Evolutionary conservation across 2,329 filamentous ascomycete species (phyloP), one percentile per base, ranked within the genome.

Genomic region (Thermomyces lanuginosus): DNA sequence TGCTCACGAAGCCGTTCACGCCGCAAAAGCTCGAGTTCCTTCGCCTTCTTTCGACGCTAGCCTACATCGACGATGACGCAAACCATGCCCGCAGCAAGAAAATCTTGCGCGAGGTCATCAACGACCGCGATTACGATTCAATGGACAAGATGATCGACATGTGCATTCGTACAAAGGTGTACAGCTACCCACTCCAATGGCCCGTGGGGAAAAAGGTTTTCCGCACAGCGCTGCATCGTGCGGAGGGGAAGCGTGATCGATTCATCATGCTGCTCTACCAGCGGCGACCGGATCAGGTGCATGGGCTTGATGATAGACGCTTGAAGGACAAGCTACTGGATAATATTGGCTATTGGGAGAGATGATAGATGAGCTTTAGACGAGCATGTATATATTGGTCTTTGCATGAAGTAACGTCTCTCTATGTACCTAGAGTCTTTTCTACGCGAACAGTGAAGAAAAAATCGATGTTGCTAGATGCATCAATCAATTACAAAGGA

Each of bases 1-100:
- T 60, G 2, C 45, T 60, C 3, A 29, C 37, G 5, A 22, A 36
- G 0, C 53, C 55, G 3, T 60, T 54, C 54, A 54, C 51, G 0
- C 37, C 45, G 4, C 29, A 44, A 5, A 52, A 56, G 20, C 38
- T 59, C 4, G 45, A 51, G 14, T 46, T 60, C 6, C 41, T 60
- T 2, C 38, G 46, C 8, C 33, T 60, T 0, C 35, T 60, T 1
- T 43, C 49, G 1, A 31, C 34, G 8, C 45, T 48, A 15, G 49
- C 52, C 4, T 55, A 50, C 19, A 40, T 56, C n/a, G 52, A 56
- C 26, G 45, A 48, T 12, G 45, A 53, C 16, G 22, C 24, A 3
- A 34, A 41, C 17, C 31, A 26, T 3, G 38, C 35, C 5, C 45
- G 53, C 5, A 50, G 51, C 1, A 42, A 41, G 10, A 38, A 37